Percentiles rank a stretch among this genome's conserved stretches.
Evolutionary conservation across 1,139 yeast species (phyloP).

Genomic region (Protomyces arabidopsidicola): DNA sequence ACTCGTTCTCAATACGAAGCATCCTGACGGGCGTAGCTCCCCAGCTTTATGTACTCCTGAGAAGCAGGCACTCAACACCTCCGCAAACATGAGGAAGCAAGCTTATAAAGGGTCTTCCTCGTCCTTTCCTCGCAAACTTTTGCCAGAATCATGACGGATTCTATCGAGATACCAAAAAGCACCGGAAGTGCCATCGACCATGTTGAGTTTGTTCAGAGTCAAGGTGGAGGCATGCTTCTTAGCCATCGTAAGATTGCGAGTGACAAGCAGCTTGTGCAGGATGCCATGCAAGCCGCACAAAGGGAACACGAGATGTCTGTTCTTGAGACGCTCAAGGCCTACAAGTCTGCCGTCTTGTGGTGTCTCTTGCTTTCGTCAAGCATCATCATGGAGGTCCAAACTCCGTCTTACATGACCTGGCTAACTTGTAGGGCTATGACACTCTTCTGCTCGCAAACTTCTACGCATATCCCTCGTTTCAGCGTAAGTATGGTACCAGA

Average conservation of each 20-base stretch:
- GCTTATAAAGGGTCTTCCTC: no score
- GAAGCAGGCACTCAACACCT: no score
- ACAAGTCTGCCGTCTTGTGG: constrained; percentile 48
- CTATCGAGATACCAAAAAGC: not conserved
- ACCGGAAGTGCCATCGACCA: not conserved
- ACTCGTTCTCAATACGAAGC: no score
- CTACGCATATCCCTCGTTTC: constrained; percentile 47
- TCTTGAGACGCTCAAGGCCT: constrained; percentile 30
- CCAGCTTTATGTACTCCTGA: no score
- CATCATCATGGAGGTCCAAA: constrained; percentile 44
- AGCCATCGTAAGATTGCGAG: not conserved
- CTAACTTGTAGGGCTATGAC: constrained; percentile 44
- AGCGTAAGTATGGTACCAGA: constrained; percentile 38
- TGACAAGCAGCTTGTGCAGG: not conserved
- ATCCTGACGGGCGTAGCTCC: no score
- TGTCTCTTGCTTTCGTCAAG: constrained; percentile 45
- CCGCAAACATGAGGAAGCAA: no score
- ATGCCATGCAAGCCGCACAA: not conserved
- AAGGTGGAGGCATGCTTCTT: not conserved
- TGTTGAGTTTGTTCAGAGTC: not conserved
- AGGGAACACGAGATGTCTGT: constrained; percentile 20
- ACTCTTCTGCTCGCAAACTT: constrained; percentile 42
- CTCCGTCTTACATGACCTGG: not conserved
- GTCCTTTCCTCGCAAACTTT: no score
- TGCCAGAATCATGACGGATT: not conserved